Evolutionary conservation across 2,329 filamentous ascomycete species (phyloP), one percentile per base, ranked within the genome.

Genomic region (Trichocomaceae sp.): DNA sequence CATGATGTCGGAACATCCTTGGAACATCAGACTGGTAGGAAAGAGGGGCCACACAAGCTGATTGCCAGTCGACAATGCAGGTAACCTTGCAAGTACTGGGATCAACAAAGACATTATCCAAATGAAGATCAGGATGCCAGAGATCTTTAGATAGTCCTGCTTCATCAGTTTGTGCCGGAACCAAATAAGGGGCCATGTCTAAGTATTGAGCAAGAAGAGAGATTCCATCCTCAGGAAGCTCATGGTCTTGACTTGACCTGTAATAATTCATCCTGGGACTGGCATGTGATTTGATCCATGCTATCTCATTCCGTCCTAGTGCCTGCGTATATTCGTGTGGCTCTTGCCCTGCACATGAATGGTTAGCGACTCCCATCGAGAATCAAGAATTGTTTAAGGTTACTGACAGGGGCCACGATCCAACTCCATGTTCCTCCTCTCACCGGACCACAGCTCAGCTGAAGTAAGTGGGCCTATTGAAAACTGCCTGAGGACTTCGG

Each of bases 81-180:
- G 62, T 44, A 1, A 65, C 54, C 20, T 64, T 52, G 1, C 57
- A 45, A 29, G 60, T 54, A 12, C 57, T 42, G 3, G 61, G 61
- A 42, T 65, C 26, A 1, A 64, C 61, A 48, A 63, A 64, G 19
- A 65, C 60, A 50, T 64, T 75, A 8, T 65, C 70, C 17, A 54
- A 53, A 49, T 75, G 72, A 19, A 75, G 60, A 49, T 76, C 72
- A 35, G 55, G 57, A 52, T 75, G 70, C 72, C 64, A 65, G 23
- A 67, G 47, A 65, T 69, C 53, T 10, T 56, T 41, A 9, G 65
- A 61, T 12, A 58, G 50, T 35, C 69, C 63, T 15, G 59, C 50
- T 50, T 39, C 17, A 52, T 71, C 64, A 35, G 31, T 23, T 3
- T 17, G 17, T 23, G 57, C 3, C 64, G 68, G 9, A 69, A 56